Base-by-base conservation (phyloP, 1,284 basidiomycete species). In the Marasmius oreades region DNA sequence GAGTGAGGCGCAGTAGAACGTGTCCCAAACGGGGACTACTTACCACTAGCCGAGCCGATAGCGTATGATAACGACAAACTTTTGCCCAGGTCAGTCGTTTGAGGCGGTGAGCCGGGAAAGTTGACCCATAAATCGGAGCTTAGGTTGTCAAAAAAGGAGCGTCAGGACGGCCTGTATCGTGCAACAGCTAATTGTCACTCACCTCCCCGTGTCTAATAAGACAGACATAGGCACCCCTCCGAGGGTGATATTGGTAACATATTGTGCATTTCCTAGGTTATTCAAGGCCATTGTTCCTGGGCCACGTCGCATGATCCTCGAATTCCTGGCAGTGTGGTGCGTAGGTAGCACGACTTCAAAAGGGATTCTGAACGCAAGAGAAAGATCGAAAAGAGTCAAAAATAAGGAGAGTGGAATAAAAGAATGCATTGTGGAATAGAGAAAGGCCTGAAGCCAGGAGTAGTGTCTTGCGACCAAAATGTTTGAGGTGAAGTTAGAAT, bases 91-190 rank as follows among this genome's bases (percentile, higher is more conserved):
- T 87, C 81, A 36, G 72, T 78, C 5, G 84, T 70, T 20, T 71
- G 64, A 18, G 84, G 80, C 16, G 77, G 72, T 52, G 67, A 65
- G 4, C 70, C 73, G 7, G 79, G 72, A 59, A 80, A 80, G 33
- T 70, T 73, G 12, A 84, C 81, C 85, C 85, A 88, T 16, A 88
- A 69, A 67, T 88, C 86, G 44, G 85, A 86, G 60, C 85, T 86
- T 54, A 39, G 20, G 14, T 18, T 50, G 44, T 56, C 63, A 48
- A 47, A 48, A 47, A 56, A 45, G 24, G 12, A 12, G 20, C 6
- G 39, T 42, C 12, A 42, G 28, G 10, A 5, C 28, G 11, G 7
- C n/a, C 20, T 6, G 14, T 16, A 6, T 14, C 26, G 5, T 6
- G 44, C 18, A 48, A 18, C 12, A 34, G 10, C 26, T 34, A n/a